A percentile compares a stretch with the other conserved stretches of the same genome.
phyloP scores from a whole-genome alignment of 2,329 filamentous ascomycete genomes.

The Ilyonectria sp. region DNA sequence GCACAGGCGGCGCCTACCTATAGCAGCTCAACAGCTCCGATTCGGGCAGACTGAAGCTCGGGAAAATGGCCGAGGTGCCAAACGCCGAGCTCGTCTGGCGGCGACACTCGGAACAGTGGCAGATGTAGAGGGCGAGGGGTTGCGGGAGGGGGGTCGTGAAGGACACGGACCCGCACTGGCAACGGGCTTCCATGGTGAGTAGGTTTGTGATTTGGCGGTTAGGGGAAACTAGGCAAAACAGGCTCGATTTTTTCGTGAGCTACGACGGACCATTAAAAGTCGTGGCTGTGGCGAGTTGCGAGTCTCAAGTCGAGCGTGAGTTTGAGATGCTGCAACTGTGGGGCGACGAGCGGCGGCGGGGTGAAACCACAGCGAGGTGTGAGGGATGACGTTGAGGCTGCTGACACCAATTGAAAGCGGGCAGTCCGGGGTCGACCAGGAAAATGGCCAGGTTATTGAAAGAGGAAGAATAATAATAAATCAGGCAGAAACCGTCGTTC shows the following conservation, averaged over 20 bases:
- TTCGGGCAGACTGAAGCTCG: constrained; percentile 71
- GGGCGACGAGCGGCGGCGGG: constrained; percentile 12
- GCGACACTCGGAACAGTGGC: constrained; percentile 78
- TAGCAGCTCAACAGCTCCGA: constrained; percentile 67
- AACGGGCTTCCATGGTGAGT: constrained; percentile 68
- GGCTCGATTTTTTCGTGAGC: neutral
- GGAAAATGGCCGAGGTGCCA: constrained; percentile 79
- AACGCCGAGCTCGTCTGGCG: constrained; percentile 77
- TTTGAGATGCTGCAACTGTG: neutral
- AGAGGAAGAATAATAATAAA: neutral
- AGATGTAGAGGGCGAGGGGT: constrained; percentile 78
- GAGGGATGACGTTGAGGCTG: constrained; percentile 28
- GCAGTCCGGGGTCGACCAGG: neutral
- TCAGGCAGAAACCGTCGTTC: constrained; percentile 12
- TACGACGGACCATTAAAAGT: neutral
- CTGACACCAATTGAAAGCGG: constrained; percentile 21
- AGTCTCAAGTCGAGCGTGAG: neutral
- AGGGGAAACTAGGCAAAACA: neutral
- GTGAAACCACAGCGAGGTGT: constrained; percentile 8
- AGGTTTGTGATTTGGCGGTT: neutral
- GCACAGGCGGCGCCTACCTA: constrained; percentile 50
- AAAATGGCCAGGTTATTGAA: neutral
- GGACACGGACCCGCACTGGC: constrained; percentile 75
- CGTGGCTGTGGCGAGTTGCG: neutral
- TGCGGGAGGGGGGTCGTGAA: constrained; percentile 74